A percentile compares a stretch with the other conserved stretches of the same genome.
These are phyloP conservation scores for Kwoniella shandongensis DNA, from an alignment of 768 basidiomycete genomes.

Conservation along the genomic window DNA sequence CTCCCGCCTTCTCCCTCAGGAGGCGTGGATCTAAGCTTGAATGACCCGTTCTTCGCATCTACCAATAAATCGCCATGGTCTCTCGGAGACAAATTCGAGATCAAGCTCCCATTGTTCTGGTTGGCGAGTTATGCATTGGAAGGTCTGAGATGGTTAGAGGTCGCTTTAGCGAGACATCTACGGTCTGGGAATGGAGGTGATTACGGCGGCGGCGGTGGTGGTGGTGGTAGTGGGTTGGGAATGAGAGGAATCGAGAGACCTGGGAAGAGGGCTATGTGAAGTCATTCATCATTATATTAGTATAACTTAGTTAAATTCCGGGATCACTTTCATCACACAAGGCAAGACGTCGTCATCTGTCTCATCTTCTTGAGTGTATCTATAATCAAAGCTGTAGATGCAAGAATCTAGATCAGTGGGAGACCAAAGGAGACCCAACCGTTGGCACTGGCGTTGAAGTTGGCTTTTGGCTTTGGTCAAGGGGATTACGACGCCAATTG, in stretches of 20 bases:
- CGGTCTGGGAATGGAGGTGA: background rate
- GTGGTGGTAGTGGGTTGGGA: background rate
- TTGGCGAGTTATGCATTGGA: conserved; percentile 38
- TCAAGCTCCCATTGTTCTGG: conserved; percentile 40
- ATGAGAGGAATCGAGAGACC: conserved; percentile 1
- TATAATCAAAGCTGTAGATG: no score
- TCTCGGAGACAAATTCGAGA: background rate
- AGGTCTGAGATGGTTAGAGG: conserved; percentile 37
- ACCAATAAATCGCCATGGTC: background rate
- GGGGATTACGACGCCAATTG: no score
- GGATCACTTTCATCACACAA: no score
- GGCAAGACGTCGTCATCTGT: no score
- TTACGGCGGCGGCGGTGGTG: background rate
- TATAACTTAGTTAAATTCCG: no score
- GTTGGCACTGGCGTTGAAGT: no score
- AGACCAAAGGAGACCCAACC: no score
- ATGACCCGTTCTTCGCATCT: conserved; percentile 30
- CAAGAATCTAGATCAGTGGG: no score
- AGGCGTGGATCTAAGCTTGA: conserved; percentile 5
- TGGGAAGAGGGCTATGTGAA: conserved; percentile 1
- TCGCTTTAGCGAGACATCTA: conserved; percentile 33
- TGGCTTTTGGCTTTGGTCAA: no score
- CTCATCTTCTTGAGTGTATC: no score
- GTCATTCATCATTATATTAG: no score
- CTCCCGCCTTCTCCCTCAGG: conserved; percentile 29